Evolutionary conservation across 2,329 filamentous ascomycete genomes (phyloP), one percentile per base, ranked within the genome.

Genomic region (Dothidotthia symphoricarpi): DNA sequence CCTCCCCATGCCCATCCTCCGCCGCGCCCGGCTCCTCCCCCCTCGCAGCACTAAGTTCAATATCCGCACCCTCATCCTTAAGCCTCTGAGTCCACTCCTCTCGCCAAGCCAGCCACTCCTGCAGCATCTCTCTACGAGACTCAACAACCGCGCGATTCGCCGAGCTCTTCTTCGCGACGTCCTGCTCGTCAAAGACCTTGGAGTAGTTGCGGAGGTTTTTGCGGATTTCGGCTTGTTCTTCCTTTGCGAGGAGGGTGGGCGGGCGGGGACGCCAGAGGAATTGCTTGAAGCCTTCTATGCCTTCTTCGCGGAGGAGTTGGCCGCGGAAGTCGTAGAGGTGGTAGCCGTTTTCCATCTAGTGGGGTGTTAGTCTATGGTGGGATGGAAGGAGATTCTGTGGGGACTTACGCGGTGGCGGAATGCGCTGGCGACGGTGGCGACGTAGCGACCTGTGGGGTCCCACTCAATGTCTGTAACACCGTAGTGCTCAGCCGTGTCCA

Each of bases 161-260:
- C 39, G 88, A 91, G 47, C 90, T 91, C 63, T 90, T 90, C 64
- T 91, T 89, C 65, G 94, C 89, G 49, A 85, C 81, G 70, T 98
- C 94, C 67, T 95, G 86, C 72, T 95, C 88, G 57, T 98, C 93
- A 68, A 98, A 98, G 51, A 86, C 77, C 65, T 88, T 87, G 68
- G 84, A 88, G 81, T 96, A 98, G 71, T 97, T 93, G 55, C 91
- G 87, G 38, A 98, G 83, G 72, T 96, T 98, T 81, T 95, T 96
- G 75, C 94, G 91, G 61, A 97, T 88, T 61, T 86, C 80, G 78
- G 96, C 95, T 75, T 97, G 93, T 76, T 98, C 91, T 49, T 97
- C 91, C 74, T 95, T 95, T 69, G 80, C 83, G 41, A 98, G 85
- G 47, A 98, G 81, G n/a, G 88, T 93, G 6, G 87, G 68, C 14